Evolutionary conservation across 352 stramenopile genomes (phyloP), one percentile per base, ranked within the genome.

Genomic region (Pythium aristosporum): DNA sequence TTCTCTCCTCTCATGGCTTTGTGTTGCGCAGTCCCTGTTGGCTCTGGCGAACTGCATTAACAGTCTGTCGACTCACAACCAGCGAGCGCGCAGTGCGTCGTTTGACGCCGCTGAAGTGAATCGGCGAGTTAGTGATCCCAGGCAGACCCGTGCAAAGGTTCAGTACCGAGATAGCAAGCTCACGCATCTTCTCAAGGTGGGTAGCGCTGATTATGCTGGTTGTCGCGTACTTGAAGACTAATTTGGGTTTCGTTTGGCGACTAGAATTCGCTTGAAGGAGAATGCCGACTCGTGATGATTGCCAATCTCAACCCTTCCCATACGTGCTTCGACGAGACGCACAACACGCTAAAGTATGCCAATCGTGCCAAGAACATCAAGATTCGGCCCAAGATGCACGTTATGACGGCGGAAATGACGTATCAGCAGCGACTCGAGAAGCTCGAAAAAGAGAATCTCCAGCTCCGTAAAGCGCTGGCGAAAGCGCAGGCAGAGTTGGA

Each of bases 331-430:
- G 89, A 97, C 52, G 89, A 97, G 63, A 94, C 85, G 2, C 79
- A 96, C 58, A 97, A 96, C 68, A 97, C 89, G 12, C 74, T 97
- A 20, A 97, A 97, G 75, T 88, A 86, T 51, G 89, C 89, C 9
- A 96, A 96, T 46, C 77, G 89, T 15, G 89, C 89, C 28, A 97
- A 96, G 69, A 94, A 95, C 61, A 96, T 97, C 72, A 94, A 96
- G 63, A 96, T 91, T 34, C 81, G 87, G 11, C 83, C 88, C 2
- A 88, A 87, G 61, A 79, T 80, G 69, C 89, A 97, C 64, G 85
- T 96, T 41, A 75, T 96, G 57, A 92, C 79, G 3, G 76, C 76
- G 3, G 79, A 85, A 36, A 87, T 87, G 79, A 85, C 76, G 21
- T 80, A 82, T 52, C 69, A 84, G 28, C 79, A 87, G 56, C 79